phyloP scores from a whole-genome alignment of 2,329 filamentous ascomycete species.

The Diplodia corticola region DNA sequence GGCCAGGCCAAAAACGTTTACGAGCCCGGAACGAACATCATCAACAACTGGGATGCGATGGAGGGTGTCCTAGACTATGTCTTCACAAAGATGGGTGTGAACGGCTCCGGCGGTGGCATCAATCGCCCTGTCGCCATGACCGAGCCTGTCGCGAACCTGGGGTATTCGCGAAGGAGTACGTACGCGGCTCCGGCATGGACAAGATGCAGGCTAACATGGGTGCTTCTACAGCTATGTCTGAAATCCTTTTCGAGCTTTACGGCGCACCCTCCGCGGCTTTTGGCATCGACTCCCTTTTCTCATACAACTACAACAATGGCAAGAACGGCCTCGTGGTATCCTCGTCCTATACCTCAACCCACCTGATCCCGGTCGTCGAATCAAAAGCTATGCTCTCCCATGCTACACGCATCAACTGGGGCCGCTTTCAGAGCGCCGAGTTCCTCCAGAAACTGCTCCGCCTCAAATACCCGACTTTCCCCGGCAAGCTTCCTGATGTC shows the following conservation, averaged over 20 bases:
- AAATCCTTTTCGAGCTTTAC: conserved; percentile 97
- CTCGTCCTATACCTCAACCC: conserved; percentile 89
- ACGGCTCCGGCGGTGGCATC: conserved; percentile 70
- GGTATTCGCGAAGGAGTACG: conserved; percentile 84
- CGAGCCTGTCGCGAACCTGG: conserved; percentile 87
- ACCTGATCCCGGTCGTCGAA: conserved; percentile 90
- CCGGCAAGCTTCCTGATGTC: conserved; percentile 78
- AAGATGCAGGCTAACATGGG: conserved; percentile 30
- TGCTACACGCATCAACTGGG: conserved; percentile 91
- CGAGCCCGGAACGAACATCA: conserved; percentile 83
- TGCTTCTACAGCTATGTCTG: conserved; percentile 78
- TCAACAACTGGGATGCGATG: conserved; percentile 98
- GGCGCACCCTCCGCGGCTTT: conserved; percentile 85
- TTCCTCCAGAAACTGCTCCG: conserved; percentile 87
- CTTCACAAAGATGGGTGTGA: conserved; percentile 90
- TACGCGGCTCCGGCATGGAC: conserved; percentile 25
- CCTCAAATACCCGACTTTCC: conserved; percentile 88
- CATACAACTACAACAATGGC: conserved; percentile 89
- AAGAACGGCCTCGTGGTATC: conserved; percentile 85
- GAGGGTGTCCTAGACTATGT: conserved; percentile 92
- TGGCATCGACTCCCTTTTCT: conserved; percentile 95
- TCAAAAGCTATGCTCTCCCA: conserved; percentile 81
- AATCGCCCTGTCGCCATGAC: conserved; percentile 93
- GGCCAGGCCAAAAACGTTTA: conserved; percentile 90
- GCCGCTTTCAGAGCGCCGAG: conserved; percentile 83